Base-by-base conservation (phyloP, 2,329 filamentous ascomycete species). In the Neonectria coccinea region DNA sequence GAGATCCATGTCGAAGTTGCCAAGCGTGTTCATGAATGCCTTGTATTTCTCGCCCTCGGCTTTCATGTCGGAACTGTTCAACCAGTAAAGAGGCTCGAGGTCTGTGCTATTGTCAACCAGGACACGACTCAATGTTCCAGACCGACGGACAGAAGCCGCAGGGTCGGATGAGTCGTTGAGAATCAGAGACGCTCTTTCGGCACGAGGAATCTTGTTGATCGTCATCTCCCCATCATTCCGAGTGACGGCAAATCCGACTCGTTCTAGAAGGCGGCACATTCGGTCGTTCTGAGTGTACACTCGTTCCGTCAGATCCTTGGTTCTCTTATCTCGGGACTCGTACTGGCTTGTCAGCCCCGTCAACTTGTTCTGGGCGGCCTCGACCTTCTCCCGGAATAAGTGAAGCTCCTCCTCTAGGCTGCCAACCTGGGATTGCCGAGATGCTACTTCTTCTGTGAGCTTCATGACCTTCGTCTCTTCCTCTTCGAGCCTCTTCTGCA, bases 251-350 rank as follows among this genome's bases (percentile, higher is more conserved):
- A 96, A 97, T 12, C 95, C 95, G 5, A 98, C 85, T 31, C 93
- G 88, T 75, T 98, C 94, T 1, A 99, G 84, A 52, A 99, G 88
- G 56, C 91, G 89, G 64, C 88, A 87, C n/a, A 97, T 84, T 25
- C 93, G 90, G 70, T 97, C 92, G 67, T 96, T 94, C 66, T 97
- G 92, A 1, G 89, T 86, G 76, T 93, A 97, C 4, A 97, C 84
- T 60, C 90, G 89, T 73, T 94, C 91, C 1, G 94, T 97, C 12
- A 98, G 83, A 67, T 97, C 93, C 76, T 92, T 93, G 5, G 93
- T 90, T 67, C 90, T 90, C 56, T 85, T 83, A 44, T 91, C 91
- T 50, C 93, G 91, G 50, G 88, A 85, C 47, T 93, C 89, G 51
- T 93, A 88, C 55, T 89, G 88, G 25, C 81, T 81, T 16, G 82